Evolutionary conservation across 2,329 filamentous ascomycete species (phyloP).

Genomic region (Aspergillus neoniger): DNA sequence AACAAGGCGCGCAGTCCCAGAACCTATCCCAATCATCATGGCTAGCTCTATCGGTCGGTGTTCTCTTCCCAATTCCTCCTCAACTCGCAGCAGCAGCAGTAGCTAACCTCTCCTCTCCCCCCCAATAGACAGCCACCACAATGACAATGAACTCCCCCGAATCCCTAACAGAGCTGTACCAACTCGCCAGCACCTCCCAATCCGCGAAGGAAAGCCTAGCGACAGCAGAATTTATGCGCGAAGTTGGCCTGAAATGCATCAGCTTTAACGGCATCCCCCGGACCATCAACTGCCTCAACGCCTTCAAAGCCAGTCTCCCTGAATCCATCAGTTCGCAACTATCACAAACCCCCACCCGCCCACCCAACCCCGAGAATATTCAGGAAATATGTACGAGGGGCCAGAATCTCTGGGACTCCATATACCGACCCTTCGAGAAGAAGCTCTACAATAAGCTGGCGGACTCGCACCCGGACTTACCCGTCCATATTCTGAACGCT

Average conservation of each 20-base stretch:
- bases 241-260: conserved; percentile 51
- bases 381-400: conserved; percentile 60
- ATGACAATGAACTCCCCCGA: conserved; percentile 86
- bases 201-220: conserved; percentile 29
- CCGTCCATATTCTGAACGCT: conserved; percentile 73
- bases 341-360: conserved; percentile 59
- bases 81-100: accelerated
- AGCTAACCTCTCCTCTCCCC: background rate
- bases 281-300: conserved; percentile 78
- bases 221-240: conserved; percentile 45
- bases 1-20: conserved; percentile 62
- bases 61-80: background rate
- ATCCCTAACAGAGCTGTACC: conserved; percentile 66
- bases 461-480: conserved; percentile 76
- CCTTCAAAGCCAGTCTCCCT: conserved; percentile 67
- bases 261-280: conserved; percentile 66
- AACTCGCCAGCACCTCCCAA: conserved; percentile 40
- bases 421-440: conserved; percentile 72
- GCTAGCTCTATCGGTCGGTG: conserved; percentile 64
- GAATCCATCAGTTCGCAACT: conserved; percentile 56
- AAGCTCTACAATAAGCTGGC: conserved; percentile 73
- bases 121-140: conserved; percentile 71
- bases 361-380: conserved; percentile 56
- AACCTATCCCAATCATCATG: conserved; percentile 66
- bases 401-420: conserved; percentile 68